Evolutionary conservation across 495 filamentous ascomycete species (phyloP).

Genomic region (Neurospora sp.): DNA sequence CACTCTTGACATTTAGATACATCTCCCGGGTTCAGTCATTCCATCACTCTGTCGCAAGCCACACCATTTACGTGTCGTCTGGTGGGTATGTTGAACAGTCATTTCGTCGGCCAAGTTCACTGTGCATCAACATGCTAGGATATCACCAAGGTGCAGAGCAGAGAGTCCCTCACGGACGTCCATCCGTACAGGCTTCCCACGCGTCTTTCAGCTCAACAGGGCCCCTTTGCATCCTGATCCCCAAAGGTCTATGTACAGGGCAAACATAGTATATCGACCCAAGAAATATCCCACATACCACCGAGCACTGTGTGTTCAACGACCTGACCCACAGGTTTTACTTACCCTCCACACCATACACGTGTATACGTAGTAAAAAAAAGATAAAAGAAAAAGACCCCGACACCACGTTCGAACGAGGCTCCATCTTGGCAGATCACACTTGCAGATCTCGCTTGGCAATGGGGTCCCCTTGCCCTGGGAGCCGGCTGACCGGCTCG

Average conservation of each 20-base stretch:
- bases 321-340: no score
- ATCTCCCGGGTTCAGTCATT: neutral
- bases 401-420: neutral
- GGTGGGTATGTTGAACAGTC: neutral
- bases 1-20: neutral
- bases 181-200: neutral
- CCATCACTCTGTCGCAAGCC: neutral
- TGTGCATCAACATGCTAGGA: neutral
- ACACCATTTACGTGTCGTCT: neutral
- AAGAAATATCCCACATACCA: neutral
- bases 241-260: neutral
- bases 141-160: neutral
- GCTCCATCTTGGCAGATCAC: neutral
- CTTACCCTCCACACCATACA: no score
- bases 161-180: neutral
- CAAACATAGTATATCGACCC: neutral
- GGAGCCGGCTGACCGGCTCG: neutral
- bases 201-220: neutral
- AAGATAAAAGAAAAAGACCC: neutral
- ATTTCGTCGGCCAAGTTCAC: neutral
- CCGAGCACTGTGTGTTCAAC: neutral
- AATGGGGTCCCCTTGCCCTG: neutral
- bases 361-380: no score
- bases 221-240: neutral
- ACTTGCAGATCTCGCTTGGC: neutral